Conservation (phyloP, 2,329 filamentous ascomycete species). For the Magnaporthiopsis poae region DNA sequence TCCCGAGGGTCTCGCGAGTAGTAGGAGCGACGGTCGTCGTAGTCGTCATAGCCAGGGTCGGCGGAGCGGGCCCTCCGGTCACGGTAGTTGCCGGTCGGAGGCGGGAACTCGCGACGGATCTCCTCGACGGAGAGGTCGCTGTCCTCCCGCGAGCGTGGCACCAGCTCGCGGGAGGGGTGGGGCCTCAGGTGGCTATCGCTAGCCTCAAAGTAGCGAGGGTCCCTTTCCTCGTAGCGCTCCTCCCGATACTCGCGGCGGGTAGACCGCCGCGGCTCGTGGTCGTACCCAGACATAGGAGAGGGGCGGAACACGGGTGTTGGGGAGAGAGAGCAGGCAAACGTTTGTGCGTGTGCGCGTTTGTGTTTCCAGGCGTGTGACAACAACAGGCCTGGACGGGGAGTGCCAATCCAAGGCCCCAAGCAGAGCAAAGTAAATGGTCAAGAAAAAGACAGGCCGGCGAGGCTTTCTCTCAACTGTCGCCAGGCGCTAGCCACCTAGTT, state of each 20-base stretch:
- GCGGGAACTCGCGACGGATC: slow-evolving; percentile 73
- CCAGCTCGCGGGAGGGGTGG: slow-evolving; percentile 40
- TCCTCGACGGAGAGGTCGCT: slow-evolving; percentile 71
- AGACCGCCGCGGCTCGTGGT: slow-evolving; percentile 38
- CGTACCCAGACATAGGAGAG: slow-evolving; percentile 37
- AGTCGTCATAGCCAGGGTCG: slow-evolving; percentile 52
- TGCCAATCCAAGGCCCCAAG: not conserved
- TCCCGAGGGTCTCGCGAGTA: slow-evolving; percentile 25
- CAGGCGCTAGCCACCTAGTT: not conserved
- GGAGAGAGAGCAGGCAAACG: not conserved
- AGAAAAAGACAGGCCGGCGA: not conserved
- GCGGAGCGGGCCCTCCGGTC: slow-evolving; percentile 56
- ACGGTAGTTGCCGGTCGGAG: slow-evolving; percentile 41
- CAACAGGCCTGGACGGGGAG: too few relatives aligned
- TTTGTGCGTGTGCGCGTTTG: not conserved
- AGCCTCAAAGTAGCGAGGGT: slow-evolving; percentile 43
- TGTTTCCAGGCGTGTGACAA: not conserved
- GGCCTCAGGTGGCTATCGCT: slow-evolving; percentile 39
- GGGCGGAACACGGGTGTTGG: not conserved
- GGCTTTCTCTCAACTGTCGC: not conserved
- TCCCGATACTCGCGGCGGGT: slow-evolving; percentile 40
- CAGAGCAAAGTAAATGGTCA: not conserved
- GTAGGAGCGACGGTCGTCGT: slow-evolving; percentile 36
- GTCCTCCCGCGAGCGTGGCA: slow-evolving; percentile 56
- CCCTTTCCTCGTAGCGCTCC: slow-evolving; percentile 40